Conservation (phyloP, 2,329 filamentous ascomycete genomes). For the Hortaea werneckii region DNA sequence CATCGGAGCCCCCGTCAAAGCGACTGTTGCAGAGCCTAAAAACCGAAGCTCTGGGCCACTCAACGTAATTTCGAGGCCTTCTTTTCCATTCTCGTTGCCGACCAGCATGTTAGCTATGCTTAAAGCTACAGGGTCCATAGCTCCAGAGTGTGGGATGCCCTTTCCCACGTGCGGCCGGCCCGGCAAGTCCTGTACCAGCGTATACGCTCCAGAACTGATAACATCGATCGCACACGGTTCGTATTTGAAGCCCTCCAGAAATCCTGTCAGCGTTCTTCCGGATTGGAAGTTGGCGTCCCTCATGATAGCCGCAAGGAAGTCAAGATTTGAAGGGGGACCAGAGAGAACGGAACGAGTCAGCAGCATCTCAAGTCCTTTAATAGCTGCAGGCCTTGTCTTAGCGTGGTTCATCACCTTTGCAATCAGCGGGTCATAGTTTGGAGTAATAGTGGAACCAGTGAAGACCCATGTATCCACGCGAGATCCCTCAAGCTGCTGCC, state of each 20-base stretch:
- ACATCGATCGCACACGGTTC: constrained; percentile 45
- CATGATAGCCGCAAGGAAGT: constrained; percentile 45
- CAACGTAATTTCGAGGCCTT: constrained; percentile 51
- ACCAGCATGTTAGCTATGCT: constrained; percentile 51
- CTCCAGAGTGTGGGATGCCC: constrained; percentile 50
- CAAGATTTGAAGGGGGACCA: constrained; percentile 48
- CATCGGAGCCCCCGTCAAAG: constrained; percentile 48
- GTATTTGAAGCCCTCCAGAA: constrained; percentile 43
- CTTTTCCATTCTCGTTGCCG: constrained; percentile 43
- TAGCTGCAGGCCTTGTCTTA: constrained; percentile 31
- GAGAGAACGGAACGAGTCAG: constrained; percentile 39
- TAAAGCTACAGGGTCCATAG: constrained; percentile 52
- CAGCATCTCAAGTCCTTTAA: constrained; percentile 34
- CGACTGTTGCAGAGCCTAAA: constrained; percentile 42
- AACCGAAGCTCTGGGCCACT: constrained; percentile 51
- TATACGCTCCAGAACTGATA: constrained; percentile 46
- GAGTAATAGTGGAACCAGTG: constrained; percentile 46
- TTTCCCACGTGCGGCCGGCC: constrained; percentile 47
- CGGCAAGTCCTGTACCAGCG: constrained; percentile 49
- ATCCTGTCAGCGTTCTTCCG: constrained; percentile 48
- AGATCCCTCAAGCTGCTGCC: constrained; percentile 37
- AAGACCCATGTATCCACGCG: constrained; percentile 57
- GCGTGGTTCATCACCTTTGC: constrained; percentile 43
- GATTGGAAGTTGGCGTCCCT: constrained; percentile 33
- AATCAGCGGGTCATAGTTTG: constrained; percentile 41